phyloP scores from a whole-genome alignment of 352 stramenopile genomes.

The Pythium brachiatum region DNA sequence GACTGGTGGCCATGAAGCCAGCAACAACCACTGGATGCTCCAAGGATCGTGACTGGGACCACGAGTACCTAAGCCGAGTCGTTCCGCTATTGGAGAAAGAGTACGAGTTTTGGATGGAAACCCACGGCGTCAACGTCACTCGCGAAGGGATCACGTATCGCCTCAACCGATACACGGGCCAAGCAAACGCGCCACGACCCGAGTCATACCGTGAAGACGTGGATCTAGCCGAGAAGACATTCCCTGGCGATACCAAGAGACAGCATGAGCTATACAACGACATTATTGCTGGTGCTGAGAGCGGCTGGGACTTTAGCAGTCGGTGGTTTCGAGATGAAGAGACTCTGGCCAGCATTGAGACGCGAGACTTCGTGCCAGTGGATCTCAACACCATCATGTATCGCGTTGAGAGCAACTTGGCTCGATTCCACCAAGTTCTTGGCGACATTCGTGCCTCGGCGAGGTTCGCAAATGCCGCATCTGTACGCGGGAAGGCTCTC shows the following conservation, averaged over 20 bases:
- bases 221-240: conserved; percentile 7
- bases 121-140: conserved; percentile 20
- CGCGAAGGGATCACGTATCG: conserved; percentile 16
- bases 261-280: conserved; percentile 28
- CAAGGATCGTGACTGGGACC: conserved; percentile 5
- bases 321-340: conserved; percentile 36
- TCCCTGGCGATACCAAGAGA: background rate
- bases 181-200: conserved; percentile 29
- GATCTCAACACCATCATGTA: conserved; percentile 52
- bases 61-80: conserved; percentile 24
- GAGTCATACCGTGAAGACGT: conserved; percentile 60
- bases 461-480: conserved; percentile 16
- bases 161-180: conserved; percentile 37
- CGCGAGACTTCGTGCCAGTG: conserved; percentile 32
- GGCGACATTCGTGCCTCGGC: conserved; percentile 8
- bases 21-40: background rate
- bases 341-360: conserved; percentile 27
- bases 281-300: conserved; percentile 40
- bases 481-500: conserved; percentile 23
- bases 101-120: conserved; percentile 39
- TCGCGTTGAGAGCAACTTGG: conserved; percentile 35
- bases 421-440: conserved; percentile 23
- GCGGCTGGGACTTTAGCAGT: conserved; percentile 56
- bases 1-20: conserved; percentile 10
- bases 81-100: conserved; percentile 35